Percentiles rank a stretch among this genome's conserved stretches.
Conservation (phyloP, 2,329 filamentous ascomycete genomes). For the Annulohypoxylon truncatum region DNA sequence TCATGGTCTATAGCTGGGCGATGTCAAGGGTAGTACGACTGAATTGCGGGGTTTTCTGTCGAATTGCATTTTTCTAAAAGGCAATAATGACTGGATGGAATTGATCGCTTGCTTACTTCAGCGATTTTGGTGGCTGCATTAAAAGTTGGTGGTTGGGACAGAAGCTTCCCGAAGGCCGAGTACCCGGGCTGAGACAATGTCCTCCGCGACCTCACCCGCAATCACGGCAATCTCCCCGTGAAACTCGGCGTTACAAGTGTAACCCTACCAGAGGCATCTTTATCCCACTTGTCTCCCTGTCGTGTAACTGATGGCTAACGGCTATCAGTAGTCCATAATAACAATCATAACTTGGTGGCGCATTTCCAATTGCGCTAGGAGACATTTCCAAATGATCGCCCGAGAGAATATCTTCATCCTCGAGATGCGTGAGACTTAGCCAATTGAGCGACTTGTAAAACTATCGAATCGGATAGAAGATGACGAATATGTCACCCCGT, state of each 20-base stretch:
- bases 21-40: background rate
- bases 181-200: background rate
- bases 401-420: background rate
- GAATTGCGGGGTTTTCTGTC: background rate
- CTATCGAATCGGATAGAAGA: background rate
- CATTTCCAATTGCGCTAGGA: background rate
- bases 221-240: background rate
- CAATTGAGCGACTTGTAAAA: background rate
- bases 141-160: background rate
- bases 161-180: constrained; percentile 9
- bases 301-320: background rate
- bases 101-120: background rate
- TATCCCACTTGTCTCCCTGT: background rate
- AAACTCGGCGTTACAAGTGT: background rate
- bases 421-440: background rate
- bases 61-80: background rate
- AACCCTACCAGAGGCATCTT: background rate
- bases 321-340: background rate
- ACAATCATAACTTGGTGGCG: background rate
- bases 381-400: background rate
- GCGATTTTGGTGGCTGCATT: background rate
- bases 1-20: background rate
- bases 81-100: background rate
- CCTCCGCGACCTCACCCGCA: background rate
- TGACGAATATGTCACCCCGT: constrained; percentile 12